A percentile compares a stretch with the other conserved stretches of the same genome.
Conservation (phyloP, 129 eudicot species). For the Cynara cardunculus region DNA sequence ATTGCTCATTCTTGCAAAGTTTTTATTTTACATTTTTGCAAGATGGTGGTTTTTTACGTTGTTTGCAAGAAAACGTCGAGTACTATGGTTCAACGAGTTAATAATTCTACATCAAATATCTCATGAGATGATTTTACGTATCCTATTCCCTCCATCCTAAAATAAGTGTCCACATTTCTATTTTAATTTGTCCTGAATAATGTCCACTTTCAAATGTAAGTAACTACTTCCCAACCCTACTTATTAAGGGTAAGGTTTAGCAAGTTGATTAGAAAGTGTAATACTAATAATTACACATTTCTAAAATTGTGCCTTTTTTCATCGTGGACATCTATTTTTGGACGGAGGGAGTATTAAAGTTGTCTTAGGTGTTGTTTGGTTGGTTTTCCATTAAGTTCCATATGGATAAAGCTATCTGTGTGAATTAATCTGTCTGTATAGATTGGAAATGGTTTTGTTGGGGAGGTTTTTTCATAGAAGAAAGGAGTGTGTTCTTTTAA, state of each 20-base stretch:
- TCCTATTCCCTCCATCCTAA: neutral
- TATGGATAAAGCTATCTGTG: no score
- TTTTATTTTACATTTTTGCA: neutral
- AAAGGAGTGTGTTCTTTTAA: no score
- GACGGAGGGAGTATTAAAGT: neutral
- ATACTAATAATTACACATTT: neutral
- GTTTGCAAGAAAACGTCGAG: neutral
- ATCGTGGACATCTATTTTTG: neutral
- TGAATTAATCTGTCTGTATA: no score
- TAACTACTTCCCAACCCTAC: neutral
- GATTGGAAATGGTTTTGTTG: no score
- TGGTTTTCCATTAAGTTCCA: no score
- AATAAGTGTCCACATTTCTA: neutral
- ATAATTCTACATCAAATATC: neutral
- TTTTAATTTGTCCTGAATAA: neutral
- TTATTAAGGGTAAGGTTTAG: neutral
- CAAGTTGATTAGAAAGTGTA: neutral
- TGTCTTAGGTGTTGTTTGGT: no score
- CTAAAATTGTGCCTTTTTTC: neutral
- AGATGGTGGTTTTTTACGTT: neutral
- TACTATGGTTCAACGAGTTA: neutral
- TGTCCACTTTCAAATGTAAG: neutral
- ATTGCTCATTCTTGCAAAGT: neutral
- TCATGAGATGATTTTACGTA: neutral
- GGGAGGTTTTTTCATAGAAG: no score